These are phyloP conservation scores for Fraxinus quadrangulata DNA, from an alignment of 257 asterid genomes.

Conservation along the genomic window DNA sequence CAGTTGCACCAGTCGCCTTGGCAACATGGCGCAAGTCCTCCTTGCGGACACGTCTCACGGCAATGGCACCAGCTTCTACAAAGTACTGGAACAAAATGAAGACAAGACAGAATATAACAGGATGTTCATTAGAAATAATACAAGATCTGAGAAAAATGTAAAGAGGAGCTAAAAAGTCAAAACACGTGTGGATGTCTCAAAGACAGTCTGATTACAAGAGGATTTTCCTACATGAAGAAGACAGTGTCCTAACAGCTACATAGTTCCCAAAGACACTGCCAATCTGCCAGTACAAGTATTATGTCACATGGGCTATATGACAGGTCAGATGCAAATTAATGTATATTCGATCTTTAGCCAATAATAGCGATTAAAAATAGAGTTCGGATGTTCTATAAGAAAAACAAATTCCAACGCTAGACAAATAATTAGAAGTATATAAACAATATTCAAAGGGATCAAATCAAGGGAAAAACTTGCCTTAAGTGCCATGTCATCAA, in stretches of 20 bases:
- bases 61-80: constrained; percentile 95
- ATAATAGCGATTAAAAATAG: neutral
- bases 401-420: neutral
- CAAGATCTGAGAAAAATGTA: neutral
- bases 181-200: neutral
- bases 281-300: constrained; percentile 10
- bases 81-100: constrained; percentile 61
- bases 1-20: constrained; percentile 90
- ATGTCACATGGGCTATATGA: neutral
- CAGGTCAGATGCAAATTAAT: constrained; percentile 7
- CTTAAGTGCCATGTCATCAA: constrained; percentile 99
- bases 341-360: constrained; percentile 7
- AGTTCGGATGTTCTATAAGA: neutral
- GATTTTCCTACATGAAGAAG: neutral
- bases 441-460: neutral
- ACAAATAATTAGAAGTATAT: constrained; percentile 4
- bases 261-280: neutral
- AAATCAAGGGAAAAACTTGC: constrained; percentile 38
- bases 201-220: constrained; percentile 2
- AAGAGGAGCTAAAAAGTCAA: neutral
- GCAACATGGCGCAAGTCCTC: constrained; percentile 95
- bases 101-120: neutral
- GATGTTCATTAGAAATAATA: constrained; percentile 13
- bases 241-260: constrained; percentile 13
- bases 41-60: constrained; percentile 91